A percentile compares a stretch with the other conserved stretches of the same genome.
Conservation (phyloP, 2,329 filamentous ascomycete genomes). For the Cyphellophora attinorum region DNA sequence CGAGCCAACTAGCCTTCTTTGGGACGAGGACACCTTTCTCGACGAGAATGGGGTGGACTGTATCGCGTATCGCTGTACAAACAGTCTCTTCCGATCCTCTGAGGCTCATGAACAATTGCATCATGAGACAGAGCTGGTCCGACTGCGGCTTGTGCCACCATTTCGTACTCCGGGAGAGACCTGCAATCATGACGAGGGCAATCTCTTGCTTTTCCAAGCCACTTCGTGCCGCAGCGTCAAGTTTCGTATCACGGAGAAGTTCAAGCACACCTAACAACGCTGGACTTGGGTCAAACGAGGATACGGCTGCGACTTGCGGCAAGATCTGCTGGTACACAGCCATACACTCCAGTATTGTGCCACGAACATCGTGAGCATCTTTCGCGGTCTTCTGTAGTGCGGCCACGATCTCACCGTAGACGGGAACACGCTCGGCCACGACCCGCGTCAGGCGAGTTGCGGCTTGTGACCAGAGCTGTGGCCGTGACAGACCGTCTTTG, state of each 20-base stretch:
- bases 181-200: constrained; percentile 71
- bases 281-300: constrained; percentile 80
- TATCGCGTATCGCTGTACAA: too few species aligned
- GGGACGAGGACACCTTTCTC: background rate
- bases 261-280: constrained; percentile 61
- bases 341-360: constrained; percentile 68
- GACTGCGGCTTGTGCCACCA: constrained; percentile 71
- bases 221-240: constrained; percentile 40
- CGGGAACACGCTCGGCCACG: constrained; percentile 69
- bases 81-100: background rate
- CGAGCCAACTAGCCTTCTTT: background rate
- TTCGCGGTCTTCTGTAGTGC: constrained; percentile 61
- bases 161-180: constrained; percentile 71
- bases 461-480: constrained; percentile 59
- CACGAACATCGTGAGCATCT: constrained; percentile 64
- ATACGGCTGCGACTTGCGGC: constrained; percentile 68
- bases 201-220: constrained; percentile 66
- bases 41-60: background rate
- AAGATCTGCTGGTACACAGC: constrained; percentile 76
- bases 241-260: constrained; percentile 41
- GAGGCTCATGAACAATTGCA: constrained; percentile 24
- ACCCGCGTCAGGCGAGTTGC: constrained; percentile 58
- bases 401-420: constrained; percentile 69
- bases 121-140: constrained; percentile 29
- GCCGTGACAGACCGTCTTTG: constrained; percentile 35